These are phyloP conservation scores for Scutellaria barbata DNA, from an alignment of 257 asterid species.

Conservation along the genomic window DNA sequence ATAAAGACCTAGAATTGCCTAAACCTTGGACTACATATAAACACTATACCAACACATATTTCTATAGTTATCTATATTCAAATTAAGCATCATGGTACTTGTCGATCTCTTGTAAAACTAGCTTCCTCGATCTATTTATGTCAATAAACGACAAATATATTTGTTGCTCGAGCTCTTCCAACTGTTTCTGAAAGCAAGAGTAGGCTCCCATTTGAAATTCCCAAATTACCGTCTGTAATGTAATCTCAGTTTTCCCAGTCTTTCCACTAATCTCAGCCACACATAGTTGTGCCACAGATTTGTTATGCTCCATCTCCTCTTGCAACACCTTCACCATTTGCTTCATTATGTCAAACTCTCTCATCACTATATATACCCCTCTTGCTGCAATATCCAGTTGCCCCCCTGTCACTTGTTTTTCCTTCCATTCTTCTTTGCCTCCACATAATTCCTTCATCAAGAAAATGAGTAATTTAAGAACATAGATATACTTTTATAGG, in stretches of 20 bases:
- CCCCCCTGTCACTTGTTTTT: conserved; percentile 36
- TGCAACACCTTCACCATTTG: conserved; percentile 51
- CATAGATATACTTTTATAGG: no score
- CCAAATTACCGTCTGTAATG: conserved; percentile 55
- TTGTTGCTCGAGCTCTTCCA: conserved; percentile 74
- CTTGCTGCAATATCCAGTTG: conserved; percentile 70
- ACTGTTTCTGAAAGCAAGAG: conserved; percentile 45
- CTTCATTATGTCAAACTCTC: conserved; percentile 65
- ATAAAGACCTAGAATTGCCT: no score
- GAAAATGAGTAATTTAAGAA: no score
- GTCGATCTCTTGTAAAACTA: conserved; percentile 46
- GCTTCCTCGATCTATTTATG: conserved; percentile 64
- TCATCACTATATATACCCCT: conserved; percentile 63
- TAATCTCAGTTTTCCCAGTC: conserved; percentile 40
- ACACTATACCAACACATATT: not conserved
- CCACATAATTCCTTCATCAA: no score
- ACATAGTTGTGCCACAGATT: conserved; percentile 49
- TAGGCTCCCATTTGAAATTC: conserved; percentile 46
- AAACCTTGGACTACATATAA: no score
- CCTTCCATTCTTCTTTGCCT: not conserved
- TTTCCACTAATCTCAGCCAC: conserved; percentile 37
- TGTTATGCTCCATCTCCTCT: conserved; percentile 66
- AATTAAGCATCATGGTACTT: not conserved
- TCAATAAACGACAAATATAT: conserved; percentile 65
- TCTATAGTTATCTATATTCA: not conserved